Evolutionary conservation across 2,329 filamentous ascomycete genomes (phyloP), one percentile per base, ranked within the genome.

Genomic region (Fusarium sp.): DNA sequence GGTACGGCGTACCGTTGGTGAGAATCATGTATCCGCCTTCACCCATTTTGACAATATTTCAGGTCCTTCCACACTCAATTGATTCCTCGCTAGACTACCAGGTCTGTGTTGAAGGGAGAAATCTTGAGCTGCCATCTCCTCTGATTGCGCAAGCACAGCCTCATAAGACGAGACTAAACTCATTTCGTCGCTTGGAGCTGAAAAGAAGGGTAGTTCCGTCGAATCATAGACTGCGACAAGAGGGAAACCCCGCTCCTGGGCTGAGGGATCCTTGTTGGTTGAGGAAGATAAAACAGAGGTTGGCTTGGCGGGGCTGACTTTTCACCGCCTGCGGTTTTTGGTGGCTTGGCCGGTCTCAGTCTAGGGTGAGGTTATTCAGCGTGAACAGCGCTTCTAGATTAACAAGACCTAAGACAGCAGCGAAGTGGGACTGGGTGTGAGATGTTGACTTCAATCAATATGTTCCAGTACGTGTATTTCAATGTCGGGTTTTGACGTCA

Each of bases 1-100:
- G 52, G 25, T 64, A 64, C 51, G 61, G 59, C 14, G 61, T 64
- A 21, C 61, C 61, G 23, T 64, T 64, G 11, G 49, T 26, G 2
- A 64, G 44, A 10, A 49, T 50, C 16, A 64, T 3, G 4, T 50
- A 41, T 3, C 61, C 61, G 1, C 61, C 61, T 19, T 64, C 59
- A 0, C 61, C 61, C 61, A 64, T 64, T 16, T 26, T 41, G 23
- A 25, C 11, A 9, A 9, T 13, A n/a, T 4, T 10, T 10, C 11
- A 31, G 7, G 21, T 4, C 21, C 37, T 8, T 21, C 25, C n/a
- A 23, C 28, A 49, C 19, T 48, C 8, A 9, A 31, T 23, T 23
- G 21, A 21, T 21, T 25, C 25, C 25, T 37, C 25, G 10, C 25
- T 26, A 26, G 25, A 26, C 4, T 10, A 10, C 10, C 25, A 10